Conservation (phyloP, 257 asterid species). For the Cordia subcordata region DNA sequence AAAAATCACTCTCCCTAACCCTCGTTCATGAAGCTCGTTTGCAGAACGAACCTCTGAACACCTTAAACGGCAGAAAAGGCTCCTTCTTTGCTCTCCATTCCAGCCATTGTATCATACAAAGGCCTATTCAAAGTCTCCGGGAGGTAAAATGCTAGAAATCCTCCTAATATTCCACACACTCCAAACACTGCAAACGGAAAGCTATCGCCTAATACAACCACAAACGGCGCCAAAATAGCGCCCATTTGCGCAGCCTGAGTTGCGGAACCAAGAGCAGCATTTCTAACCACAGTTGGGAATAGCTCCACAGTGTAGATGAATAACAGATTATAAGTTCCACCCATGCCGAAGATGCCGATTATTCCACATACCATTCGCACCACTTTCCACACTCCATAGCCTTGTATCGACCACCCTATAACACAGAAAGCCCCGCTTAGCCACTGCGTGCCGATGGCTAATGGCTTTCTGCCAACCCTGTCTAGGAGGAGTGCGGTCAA, state of each 20-base stretch:
- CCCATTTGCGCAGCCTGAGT: slow-evolving; percentile 88
- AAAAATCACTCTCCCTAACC: no score
- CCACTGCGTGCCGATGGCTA: slow-evolving; percentile 70
- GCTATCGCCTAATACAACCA: slow-evolving; percentile 67
- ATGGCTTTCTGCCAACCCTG: slow-evolving; percentile 62
- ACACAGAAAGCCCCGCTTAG: slow-evolving; percentile 64
- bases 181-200: slow-evolving; percentile 70
- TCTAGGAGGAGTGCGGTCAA: slow-evolving; percentile 62
- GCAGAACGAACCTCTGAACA: no score
- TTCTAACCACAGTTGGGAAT: slow-evolving; percentile 86
- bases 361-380: slow-evolving; percentile 50
- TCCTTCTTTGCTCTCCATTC: slow-evolving; percentile 60
- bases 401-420: slow-evolving; percentile 37
- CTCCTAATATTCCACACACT: slow-evolving; percentile 63
- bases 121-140: slow-evolving; percentile 78
- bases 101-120: slow-evolving; percentile 74
- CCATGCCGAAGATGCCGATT: slow-evolving; percentile 87
- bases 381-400: slow-evolving; percentile 28
- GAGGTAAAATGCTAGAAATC: slow-evolving; percentile 46
- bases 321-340: slow-evolving; percentile 75
- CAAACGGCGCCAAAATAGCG: slow-evolving; percentile 67
- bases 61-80: neutral
- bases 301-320: slow-evolving; percentile 72
- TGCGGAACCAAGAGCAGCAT: slow-evolving; percentile 80
- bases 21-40: no score